Evolutionary conservation across 1,139 yeast species (phyloP), one percentile per base, ranked within the genome.

Genomic region (Kurtzmaniella quercitrusa): DNA sequence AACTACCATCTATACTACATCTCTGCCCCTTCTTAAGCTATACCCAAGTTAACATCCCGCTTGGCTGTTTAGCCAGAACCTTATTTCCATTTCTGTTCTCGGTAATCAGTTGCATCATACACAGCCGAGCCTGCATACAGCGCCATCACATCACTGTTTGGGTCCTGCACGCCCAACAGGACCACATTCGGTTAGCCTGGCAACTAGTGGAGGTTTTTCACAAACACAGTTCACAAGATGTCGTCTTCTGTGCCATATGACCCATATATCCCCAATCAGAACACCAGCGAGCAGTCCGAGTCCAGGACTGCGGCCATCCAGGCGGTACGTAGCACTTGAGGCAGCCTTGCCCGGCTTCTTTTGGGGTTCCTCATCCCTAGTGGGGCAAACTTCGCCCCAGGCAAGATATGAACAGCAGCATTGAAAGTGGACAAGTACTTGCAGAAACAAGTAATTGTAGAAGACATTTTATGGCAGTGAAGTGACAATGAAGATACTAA

Each of bases 191-290:
- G 38, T 36, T 36, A 19, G 18, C 25, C 25, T 36, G 38, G 24
- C 36, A 31, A 31, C 10, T 4, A 31, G 18, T 18, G 10, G 18
- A 9, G 36, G 18, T 14, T 31, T 31, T 31, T 31, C 36, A 31
- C 36, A 31, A 31, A 14, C 16, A 31, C 36, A 14, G 11, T 16
- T 14, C 16, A 31, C 36, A 40, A 17, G 45, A 85, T 85, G 93
- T 82, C 91, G 21, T 82, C 91, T 10, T 81, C 91, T 42, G 88
- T 82, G 43, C 96, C 96, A 48, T 89, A 89, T 65, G 96, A 89
- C 63, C 96, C 96, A 59, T 88, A 86, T 58, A 83, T 85, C 53
- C 94, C 95, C 41, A 77, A 78, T 53, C 81, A 77, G 56, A 68
- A 73, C 40, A 69, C 76, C 27, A 74, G 75, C 15, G 77, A 77